Evolutionary conservation across 768 basidiomycete genomes (phyloP).

Genomic region (Cantharellus cinnabarinus): DNA sequence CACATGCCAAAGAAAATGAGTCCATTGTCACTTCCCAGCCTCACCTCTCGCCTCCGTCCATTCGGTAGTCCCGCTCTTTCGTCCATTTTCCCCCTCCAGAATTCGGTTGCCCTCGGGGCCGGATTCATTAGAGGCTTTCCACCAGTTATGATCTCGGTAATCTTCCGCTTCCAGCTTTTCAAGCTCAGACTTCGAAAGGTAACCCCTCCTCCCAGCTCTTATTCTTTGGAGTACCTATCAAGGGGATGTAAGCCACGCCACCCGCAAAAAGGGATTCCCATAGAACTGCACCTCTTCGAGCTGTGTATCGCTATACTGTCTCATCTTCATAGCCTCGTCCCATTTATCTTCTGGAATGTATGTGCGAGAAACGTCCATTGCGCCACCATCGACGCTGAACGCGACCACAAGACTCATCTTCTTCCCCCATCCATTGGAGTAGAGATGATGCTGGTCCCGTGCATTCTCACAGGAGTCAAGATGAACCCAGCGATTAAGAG

Average conservation of each 20-base stretch:
- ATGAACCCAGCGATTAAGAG: constrained; percentile 20
- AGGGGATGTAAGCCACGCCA: background rate
- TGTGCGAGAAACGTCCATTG: constrained; percentile 12
- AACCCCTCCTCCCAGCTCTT: constrained; percentile 11
- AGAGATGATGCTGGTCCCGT: constrained; percentile 19
- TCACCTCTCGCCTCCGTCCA: constrained; percentile 18
- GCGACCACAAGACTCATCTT: constrained; percentile 18
- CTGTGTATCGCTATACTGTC: constrained; percentile 9
- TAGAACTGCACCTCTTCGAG: constrained; percentile 11
- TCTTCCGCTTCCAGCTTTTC: constrained; percentile 13
- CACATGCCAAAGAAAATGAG: background rate
- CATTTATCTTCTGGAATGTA: constrained; percentile 7
- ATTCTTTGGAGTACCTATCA: constrained; percentile 11
- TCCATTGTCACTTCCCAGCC: background rate
- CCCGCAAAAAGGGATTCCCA: background rate
- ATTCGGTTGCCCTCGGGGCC: constrained; percentile 5
- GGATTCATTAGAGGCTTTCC: constrained; percentile 8
- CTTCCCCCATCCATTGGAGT: constrained; percentile 23
- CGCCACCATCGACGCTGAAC: constrained; percentile 10
- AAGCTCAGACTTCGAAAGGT: constrained; percentile 6
- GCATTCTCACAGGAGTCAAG: constrained; percentile 22
- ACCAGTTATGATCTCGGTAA: background rate
- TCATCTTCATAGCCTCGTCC: constrained; percentile 7
- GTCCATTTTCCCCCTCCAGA: constrained; percentile 10
- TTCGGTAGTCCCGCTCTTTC: constrained; percentile 18